Percentiles rank a stretch among this genome's conserved stretches.
phyloP scores from a whole-genome alignment of 352 stramenopile species.

The Blastocystis sp. region DNA sequence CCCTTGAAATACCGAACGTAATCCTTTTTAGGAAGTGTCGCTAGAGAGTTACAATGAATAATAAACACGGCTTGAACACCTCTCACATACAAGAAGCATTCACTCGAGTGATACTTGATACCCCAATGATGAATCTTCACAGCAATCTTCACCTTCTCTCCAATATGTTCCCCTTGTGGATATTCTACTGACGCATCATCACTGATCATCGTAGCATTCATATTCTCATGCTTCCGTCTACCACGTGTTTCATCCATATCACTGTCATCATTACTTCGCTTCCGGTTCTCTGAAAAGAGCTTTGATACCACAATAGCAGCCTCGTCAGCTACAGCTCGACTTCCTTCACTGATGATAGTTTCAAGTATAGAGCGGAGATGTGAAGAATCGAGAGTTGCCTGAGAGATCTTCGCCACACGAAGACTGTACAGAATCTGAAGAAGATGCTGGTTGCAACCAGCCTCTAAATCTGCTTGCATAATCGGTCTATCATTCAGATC shows the following conservation, averaged over 20 bases:
- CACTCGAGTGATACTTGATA: slow-evolving; percentile 13
- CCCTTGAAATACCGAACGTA: not conserved
- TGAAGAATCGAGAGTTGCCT: not conserved
- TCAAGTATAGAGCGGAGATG: not conserved
- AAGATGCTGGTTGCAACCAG: not conserved
- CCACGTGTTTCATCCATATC: not conserved
- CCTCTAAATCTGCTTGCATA: not conserved
- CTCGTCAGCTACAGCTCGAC: not conserved
- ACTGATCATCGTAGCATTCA: not conserved
- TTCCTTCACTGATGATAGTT: not conserved
- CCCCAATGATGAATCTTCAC: slow-evolving; percentile 7
- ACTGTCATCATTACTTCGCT: not conserved
- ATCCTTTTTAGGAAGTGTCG: not conserved
- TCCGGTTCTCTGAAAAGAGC: not conserved
- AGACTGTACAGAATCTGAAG: slow-evolving; percentile 37
- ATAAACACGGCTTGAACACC: not conserved
- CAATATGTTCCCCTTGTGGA: not conserved
- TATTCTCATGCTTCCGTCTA: not conserved
- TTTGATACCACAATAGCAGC: not conserved
- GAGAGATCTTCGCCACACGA: not conserved
- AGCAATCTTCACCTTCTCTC: not conserved
- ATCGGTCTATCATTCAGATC: not conserved
- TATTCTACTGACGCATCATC: not conserved
- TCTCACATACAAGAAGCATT: not conserved
- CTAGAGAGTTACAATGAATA: not conserved